Base-by-base conservation (phyloP, 257 asterid species). In the Gardenia jasminoides region DNA sequence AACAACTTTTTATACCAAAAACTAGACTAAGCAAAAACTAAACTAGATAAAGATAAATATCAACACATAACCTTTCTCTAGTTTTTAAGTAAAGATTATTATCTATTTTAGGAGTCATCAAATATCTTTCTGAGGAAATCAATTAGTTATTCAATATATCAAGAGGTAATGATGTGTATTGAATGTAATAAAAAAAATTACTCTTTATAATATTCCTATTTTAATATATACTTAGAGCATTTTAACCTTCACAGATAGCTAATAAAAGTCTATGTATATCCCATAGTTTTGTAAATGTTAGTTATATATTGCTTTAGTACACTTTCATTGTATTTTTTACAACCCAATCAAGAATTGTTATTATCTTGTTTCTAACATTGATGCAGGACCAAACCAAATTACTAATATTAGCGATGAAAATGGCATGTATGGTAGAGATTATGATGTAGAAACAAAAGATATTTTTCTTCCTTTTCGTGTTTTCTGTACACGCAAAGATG, bases 391-490 rank as follows among this genome's bases (percentile, higher is more conserved):
- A 54, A 82, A 67, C 79, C 86, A 70, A 72, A 9, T 39, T 22
- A n/a, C 89, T 65, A 90, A 90, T 46, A 76, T 67, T 12, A 78
- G 74, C 8, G 81, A 81, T 41, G 93, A 86, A 30, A 67, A 56
- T 71, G 88, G 82, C 72, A 46, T 31, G 9, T 48, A 10, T 47
- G 56, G 67, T 78, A 78, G 48, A 70, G 79, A 82, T 1, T 80
- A 82, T 19, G 98, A 90, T 83, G 74, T 79, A 26, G 86, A 82
- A 76, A 75, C 91, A 56, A 89, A 48, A 83, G 97, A 89, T 30
- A 22, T 94, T 79, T 94, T 91, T 84, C 91, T 91, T 81, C 96
- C 98, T 72, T 88, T 89, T 62, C 94, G 96, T 41, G 94, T 90
- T 75, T 90, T 89, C 56, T 94, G 98, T 71, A 81, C 92, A 24